Evolutionary conservation across 169 alveolate genomes (phyloP), one percentile per base, ranked within the genome.

Genomic region (Eimeria falciformis): DNA sequence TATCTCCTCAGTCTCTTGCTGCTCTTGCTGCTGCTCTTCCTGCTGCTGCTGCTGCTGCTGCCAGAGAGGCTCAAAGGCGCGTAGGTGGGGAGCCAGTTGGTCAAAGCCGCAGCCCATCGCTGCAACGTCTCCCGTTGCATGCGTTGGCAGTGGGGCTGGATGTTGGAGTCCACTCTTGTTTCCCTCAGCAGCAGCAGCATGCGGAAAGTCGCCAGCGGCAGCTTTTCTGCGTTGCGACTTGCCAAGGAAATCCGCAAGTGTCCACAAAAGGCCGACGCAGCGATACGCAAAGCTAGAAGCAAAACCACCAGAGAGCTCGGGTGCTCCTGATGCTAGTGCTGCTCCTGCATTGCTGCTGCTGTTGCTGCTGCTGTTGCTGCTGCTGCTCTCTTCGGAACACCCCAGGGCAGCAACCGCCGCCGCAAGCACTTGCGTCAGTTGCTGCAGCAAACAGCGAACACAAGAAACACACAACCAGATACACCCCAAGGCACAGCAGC

Each of bases 291-390:
- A 71, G 83, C 83, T 23, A 7, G 83, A 71, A 71, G 83, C 83
- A 71, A 71, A 71, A 4, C 83, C 83, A 1, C 56, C 83, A 11
- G 83, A 71, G 11, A 71, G 53, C n/a, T 71, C 83, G 7, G 58
- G 18, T 9, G 56, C 18, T 17, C 83, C 83, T 9, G 83, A 53
- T 71, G 62, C 83, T 37, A 56, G 58, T 71, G 83, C 83, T 7
- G 83, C 58, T 43, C 37, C 83, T 14, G 56, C 83, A 14, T 21
- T 56, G n/a, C 43, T 27, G 11, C 43, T 45, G 37, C 6, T 21
- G 25, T 27, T 21, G 83, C 83, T 71, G 58, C 83, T 37, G 83
- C 83, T 40, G 83, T 56, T 71, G 83, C 83, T 71, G 62, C 62
- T 50, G 62, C 62, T 50, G 58, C 83, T 40, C 25, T 71, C 83